Evolutionary conservation across 768 basidiomycete species (phyloP).

Genomic region (Pleurotus ostreatus): DNA sequence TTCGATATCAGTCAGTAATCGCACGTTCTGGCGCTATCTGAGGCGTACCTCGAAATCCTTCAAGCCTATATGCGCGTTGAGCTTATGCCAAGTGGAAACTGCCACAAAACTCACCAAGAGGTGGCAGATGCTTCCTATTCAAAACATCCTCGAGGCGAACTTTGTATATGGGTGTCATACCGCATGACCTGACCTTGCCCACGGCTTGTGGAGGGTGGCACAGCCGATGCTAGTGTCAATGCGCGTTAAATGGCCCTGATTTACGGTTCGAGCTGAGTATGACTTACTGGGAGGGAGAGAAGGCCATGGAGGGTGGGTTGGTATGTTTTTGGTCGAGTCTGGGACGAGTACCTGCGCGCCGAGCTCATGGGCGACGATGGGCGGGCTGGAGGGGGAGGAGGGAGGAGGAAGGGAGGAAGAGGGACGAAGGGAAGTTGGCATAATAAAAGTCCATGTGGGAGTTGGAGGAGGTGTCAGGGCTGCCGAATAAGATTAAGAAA

Average conservation of each 20-base stretch:
- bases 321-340: conserved; percentile 25
- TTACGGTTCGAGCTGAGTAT: not conserved
- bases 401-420: not conserved
- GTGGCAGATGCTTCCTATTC: conserved; percentile 73
- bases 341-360: conserved; percentile 9
- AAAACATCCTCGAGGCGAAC: conserved; percentile 74
- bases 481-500: not conserved
- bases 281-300: conserved; percentile 34
- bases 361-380: conserved; percentile 13
- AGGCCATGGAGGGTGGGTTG: conserved; percentile 24
- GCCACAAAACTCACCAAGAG: conserved; percentile 45
- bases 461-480: not conserved
- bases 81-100: not conserved
- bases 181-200: conserved; percentile 64
- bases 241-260: not conserved
- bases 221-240: conserved; percentile 38
- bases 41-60: conserved; percentile 60
- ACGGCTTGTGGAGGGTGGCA: conserved; percentile 62
- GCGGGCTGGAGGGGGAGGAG: conserved; percentile 26
- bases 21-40: no score
- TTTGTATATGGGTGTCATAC: conserved; percentile 62
- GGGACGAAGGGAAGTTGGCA: not conserved
- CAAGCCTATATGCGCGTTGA: conserved; percentile 36
- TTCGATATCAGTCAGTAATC: conserved; percentile 19
- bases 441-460: not conserved